A percentile compares a stretch with the other conserved stretches of the same genome.
phyloP scores from a whole-genome alignment of 202 grass and related monocot genomes.

The Setaria italica region DNA sequence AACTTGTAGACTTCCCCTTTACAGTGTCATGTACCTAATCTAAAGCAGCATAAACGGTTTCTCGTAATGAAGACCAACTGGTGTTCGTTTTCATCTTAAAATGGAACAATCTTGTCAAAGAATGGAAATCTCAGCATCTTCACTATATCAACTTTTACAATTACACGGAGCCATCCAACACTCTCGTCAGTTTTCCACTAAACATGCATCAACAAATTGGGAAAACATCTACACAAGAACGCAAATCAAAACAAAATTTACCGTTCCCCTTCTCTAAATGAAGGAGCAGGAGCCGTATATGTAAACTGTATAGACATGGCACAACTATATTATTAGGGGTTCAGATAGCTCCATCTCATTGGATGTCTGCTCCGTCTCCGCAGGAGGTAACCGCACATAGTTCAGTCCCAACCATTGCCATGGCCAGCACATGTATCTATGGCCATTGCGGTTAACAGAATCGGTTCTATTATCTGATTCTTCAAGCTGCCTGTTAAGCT shows the following conservation, averaged over 20 bases:
- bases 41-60: background rate
- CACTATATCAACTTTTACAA: conserved; percentile 54
- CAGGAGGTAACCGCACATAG: conserved; percentile 57
- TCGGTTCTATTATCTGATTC: conserved; percentile 60
- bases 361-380: conserved; percentile 48
- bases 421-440: conserved; percentile 86
- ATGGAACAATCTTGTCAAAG: conserved; percentile 10
- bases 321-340: conserved; percentile 60
- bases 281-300: conserved; percentile 10
- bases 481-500: conserved; percentile 78
- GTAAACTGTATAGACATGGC: conserved; percentile 30
- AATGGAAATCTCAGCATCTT: conserved; percentile 42
- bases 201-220: conserved; percentile 35
- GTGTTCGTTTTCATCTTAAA: background rate
- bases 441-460: conserved; percentile 37
- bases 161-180: conserved; percentile 32
- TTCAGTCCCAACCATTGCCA: conserved; percentile 93
- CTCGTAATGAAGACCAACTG: background rate
- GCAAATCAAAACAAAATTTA: conserved; percentile 34
- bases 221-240: conserved; percentile 44
- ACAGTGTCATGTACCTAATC: background rate
- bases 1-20: background rate
- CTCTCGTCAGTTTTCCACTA: conserved; percentile 24
- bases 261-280: background rate
- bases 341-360: conserved; percentile 95